Evolutionary conservation across 2,329 filamentous ascomycete species (phyloP).

Genomic region (Penicillium sp.): DNA sequence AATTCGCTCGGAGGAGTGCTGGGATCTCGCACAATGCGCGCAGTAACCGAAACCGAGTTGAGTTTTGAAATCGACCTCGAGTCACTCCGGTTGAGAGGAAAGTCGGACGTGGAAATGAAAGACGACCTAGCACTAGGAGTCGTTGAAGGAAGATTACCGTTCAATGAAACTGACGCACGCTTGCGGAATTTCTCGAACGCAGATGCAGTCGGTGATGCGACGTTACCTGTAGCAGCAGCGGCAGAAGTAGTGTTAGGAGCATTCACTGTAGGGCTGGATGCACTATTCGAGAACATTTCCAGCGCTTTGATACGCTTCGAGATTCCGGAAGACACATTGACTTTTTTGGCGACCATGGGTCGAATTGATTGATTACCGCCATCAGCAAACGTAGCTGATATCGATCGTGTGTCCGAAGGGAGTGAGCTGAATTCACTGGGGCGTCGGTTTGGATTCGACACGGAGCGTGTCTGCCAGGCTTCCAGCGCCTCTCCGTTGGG

Average conservation of each 20-base stretch:
- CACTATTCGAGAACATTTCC: slow-evolving; percentile 65
- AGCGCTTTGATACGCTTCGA: slow-evolving; percentile 92
- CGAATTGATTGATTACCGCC: slow-evolving; percentile 20
- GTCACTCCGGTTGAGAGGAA: slow-evolving; percentile 28
- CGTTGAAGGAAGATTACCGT: slow-evolving; percentile 22
- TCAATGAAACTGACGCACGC: slow-evolving; percentile 35
- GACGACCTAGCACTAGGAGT: slow-evolving; percentile 23
- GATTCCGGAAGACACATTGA: slow-evolving; percentile 83
- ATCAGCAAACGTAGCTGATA: slow-evolving; percentile 34
- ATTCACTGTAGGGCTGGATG: slow-evolving; percentile 21
- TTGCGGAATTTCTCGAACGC: slow-evolving; percentile 51
- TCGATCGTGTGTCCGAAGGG: slow-evolving; percentile 31
- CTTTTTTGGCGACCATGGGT: slow-evolving; percentile 61
- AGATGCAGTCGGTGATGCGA: slow-evolving; percentile 52
- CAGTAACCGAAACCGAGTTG: slow-evolving; percentile 84
- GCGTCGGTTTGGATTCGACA: slow-evolving; percentile 36
- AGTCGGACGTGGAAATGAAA: slow-evolving; percentile 24
- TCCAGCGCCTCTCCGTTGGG: slow-evolving; percentile 40
- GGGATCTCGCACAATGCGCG: slow-evolving; percentile 69
- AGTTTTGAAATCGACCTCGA: slow-evolving; percentile 23
- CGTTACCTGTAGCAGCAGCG: slow-evolving; percentile 13
- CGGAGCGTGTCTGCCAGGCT: slow-evolving; percentile 34
- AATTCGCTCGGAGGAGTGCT: slow-evolving; percentile 39
- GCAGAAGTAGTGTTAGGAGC: not conserved
- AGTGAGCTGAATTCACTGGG: slow-evolving; percentile 28